Conservation (phyloP, 1,284 basidiomycete species). For the Melanopsichium pennsylvanicum region DNA sequence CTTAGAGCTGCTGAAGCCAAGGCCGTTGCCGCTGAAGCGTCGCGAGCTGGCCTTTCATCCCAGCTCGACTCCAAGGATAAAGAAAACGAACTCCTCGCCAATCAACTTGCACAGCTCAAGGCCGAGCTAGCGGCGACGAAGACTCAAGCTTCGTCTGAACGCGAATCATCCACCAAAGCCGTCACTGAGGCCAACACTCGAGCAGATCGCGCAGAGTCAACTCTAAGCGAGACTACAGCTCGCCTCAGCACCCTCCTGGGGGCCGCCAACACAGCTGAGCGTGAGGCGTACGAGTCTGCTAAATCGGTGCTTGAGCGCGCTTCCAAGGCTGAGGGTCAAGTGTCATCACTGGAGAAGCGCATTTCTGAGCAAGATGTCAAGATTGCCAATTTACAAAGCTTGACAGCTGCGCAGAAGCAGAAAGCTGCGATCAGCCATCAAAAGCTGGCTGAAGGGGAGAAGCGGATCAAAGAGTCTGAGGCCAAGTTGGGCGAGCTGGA, state of each 20-base stretch:
- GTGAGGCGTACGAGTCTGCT: conserved; percentile 35
- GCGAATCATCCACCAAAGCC: conserved; percentile 30
- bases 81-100: conserved; percentile 31
- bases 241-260: conserved; percentile 19
- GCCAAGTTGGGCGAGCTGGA: conserved; percentile 22
- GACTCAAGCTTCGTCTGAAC: conserved; percentile 30
- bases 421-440: conserved; percentile 54
- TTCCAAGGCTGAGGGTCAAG: conserved; percentile 49
- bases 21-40: conserved; percentile 5
- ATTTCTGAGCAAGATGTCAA: conserved; percentile 52
- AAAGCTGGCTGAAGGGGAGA: conserved; percentile 51
- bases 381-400: conserved; percentile 49
- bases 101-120: conserved; percentile 33
- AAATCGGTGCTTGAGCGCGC: conserved; percentile 34
- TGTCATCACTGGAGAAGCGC: conserved; percentile 45
- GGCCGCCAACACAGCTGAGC: conserved; percentile 21
- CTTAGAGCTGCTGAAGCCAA: conserved; percentile 23
- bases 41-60: conserved; percentile 4
- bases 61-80: conserved; percentile 6
- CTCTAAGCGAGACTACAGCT: conserved; percentile 17
- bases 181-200: conserved; percentile 39
- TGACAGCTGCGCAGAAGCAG: conserved; percentile 58
- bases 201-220: conserved; percentile 30
- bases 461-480: conserved; percentile 48
- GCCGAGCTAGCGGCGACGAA: conserved; percentile 28